Evolutionary conservation across 1,284 basidiomycete genomes (phyloP).

Genomic region (Tausonia pullulans): DNA sequence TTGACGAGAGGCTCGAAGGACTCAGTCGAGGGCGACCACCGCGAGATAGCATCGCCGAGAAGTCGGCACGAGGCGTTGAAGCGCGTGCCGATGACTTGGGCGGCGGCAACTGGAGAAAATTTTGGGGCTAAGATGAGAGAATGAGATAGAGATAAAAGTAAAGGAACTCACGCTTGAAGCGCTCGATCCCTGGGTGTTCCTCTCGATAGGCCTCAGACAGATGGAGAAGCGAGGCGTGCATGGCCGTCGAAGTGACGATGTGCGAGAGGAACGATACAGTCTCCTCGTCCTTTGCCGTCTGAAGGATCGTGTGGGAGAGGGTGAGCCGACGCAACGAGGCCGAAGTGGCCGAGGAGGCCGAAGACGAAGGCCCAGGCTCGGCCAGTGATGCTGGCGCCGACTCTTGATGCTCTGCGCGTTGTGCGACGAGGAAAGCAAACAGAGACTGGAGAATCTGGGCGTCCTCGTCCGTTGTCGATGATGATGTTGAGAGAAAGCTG

Average conservation of each 20-base stretch:
- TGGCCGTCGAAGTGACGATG: conserved; percentile 43
- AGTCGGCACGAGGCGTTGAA: too few species aligned
- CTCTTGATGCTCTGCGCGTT: neutral
- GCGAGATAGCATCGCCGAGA: too few species aligned
- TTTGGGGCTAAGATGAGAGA: too few species aligned
- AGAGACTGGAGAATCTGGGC: neutral
- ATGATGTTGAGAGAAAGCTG: neutral
- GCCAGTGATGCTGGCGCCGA: neutral
- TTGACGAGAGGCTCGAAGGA: conserved; percentile 39
- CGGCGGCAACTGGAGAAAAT: conserved; percentile 44
- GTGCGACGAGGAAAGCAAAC: neutral
- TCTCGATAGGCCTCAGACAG: conserved; percentile 65
- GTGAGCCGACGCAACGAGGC: neutral
- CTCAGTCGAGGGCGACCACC: conserved; percentile 19
- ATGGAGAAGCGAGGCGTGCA: conserved; percentile 78
- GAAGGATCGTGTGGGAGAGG: neutral
- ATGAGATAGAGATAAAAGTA: too few species aligned
- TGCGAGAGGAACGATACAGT: conserved; percentile 24
- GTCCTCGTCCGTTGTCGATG: neutral
- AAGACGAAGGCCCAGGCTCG: neutral
- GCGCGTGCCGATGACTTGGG: conserved; percentile 45
- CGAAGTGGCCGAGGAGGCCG: neutral
- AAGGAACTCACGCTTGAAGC: conserved; percentile 52
- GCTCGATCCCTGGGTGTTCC: conserved; percentile 60
- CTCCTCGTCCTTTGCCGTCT: too few species aligned